A percentile compares a stretch with the other conserved stretches of the same genome.
These are phyloP conservation scores for Calonectria pseudoreteaudii DNA, from an alignment of 2,329 filamentous ascomycete species.

Conservation along the genomic window DNA sequence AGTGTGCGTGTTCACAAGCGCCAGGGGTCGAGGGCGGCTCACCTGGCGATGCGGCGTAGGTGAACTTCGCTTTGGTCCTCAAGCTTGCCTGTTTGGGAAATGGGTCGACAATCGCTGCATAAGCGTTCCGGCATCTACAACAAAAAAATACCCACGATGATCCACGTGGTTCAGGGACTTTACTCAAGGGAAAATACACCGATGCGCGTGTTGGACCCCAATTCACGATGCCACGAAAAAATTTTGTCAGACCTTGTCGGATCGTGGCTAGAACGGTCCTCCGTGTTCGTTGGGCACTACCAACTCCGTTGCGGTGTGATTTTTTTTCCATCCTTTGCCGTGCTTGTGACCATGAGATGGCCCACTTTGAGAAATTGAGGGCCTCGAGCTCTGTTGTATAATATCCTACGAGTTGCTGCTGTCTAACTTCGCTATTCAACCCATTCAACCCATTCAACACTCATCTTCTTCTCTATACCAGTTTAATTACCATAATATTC, in stretches of 20 bases:
- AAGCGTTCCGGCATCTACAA: background rate
- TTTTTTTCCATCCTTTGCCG: background rate
- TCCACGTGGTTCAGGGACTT: background rate
- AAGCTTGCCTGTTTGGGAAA: background rate
- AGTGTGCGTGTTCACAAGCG: background rate
- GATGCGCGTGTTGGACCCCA: background rate
- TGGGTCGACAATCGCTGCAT: background rate
- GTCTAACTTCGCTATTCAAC: background rate
- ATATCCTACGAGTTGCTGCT: background rate
- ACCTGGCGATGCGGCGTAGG: background rate
- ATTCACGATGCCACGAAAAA: background rate
- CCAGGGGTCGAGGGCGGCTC: background rate
- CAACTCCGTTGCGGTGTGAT: background rate
- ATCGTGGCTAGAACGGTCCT: background rate
- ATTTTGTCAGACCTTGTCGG: background rate
- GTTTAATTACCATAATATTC: background rate
- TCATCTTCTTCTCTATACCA: background rate
- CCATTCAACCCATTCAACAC: background rate
- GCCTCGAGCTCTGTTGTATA: background rate
- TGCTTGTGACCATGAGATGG: background rate
- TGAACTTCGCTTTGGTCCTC: background rate
- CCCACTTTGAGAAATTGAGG: background rate
- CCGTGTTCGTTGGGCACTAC: background rate
- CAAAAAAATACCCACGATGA: background rate
- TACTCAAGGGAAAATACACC: background rate